Evolutionary conservation across 2,329 filamentous ascomycete genomes (phyloP).

Genomic region (Aspergillus versicolor): DNA sequence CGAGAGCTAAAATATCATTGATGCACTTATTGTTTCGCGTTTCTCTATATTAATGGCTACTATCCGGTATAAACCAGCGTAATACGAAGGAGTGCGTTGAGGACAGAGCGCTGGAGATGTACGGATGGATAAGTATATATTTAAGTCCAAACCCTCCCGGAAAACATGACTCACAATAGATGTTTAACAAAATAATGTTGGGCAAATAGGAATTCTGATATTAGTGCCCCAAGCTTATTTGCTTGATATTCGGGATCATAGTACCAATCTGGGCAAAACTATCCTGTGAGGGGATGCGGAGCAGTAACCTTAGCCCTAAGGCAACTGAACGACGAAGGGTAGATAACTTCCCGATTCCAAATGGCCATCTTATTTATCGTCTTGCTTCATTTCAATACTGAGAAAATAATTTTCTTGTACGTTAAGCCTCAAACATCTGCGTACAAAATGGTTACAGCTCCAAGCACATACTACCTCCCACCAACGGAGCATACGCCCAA

Average conservation of each 20-base stretch:
- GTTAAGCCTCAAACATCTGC: neutral
- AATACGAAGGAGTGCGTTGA: neutral
- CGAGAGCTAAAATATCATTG: neutral
- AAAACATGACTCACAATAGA: too few relatives aligned
- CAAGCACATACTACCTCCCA: neutral
- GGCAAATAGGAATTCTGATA: too few relatives aligned
- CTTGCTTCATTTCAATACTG: neutral
- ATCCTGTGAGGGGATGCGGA: neutral
- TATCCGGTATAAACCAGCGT: too few relatives aligned
- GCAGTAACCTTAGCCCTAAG: neutral
- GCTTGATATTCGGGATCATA: neutral
- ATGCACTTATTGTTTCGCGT: neutral
- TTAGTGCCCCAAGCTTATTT: too few relatives aligned
- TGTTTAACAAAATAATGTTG: too few relatives aligned
- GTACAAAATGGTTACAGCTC: neutral
- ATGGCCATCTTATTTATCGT: neutral
- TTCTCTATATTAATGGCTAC: too few relatives aligned
- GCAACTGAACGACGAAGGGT: neutral
- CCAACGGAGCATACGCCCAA: slow-evolving; percentile 4
- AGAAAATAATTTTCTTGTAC: neutral
- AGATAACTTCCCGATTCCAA: neutral
- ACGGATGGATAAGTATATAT: neutral
- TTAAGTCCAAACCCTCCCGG: neutral
- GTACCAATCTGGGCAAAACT: neutral
- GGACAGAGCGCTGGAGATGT: neutral